These are phyloP conservation scores for Lophiostoma macrostomum DNA, from an alignment of 495 filamentous ascomycete species.

Conservation along the genomic window DNA sequence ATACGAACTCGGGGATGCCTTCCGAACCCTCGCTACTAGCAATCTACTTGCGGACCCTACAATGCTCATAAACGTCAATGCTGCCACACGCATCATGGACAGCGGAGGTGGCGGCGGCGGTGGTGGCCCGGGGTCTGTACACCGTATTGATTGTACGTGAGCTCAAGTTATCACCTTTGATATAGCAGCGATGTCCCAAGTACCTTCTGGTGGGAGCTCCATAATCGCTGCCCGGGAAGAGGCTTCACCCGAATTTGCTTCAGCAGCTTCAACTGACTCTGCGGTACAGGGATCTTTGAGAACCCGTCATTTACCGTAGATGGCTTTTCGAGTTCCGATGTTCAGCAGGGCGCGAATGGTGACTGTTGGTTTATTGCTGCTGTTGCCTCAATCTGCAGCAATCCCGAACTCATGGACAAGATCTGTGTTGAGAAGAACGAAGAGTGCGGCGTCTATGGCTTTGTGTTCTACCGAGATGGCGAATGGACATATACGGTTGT, in stretches of 20 bases:
- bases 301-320: slow-evolving; percentile 29
- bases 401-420: slow-evolving; percentile 70
- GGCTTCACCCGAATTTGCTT: too few species aligned
- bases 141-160: slow-evolving; percentile 21
- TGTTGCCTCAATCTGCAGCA: slow-evolving; percentile 76
- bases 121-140: slow-evolving; percentile 20
- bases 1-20: slow-evolving; percentile 4
- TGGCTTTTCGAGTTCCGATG: slow-evolving; percentile 49
- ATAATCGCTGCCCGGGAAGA: too few species aligned
- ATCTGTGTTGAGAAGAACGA: slow-evolving; percentile 81
- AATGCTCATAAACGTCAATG: slow-evolving; percentile 50
- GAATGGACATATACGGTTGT: slow-evolving; percentile 89
- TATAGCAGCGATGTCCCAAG: too few species aligned
- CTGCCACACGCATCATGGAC: slow-evolving; percentile 46
- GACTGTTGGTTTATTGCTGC: slow-evolving; percentile 94
- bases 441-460: slow-evolving; percentile 84
- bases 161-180: not conserved
- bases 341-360: slow-evolving; percentile 72
- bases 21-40: slow-evolving; percentile 19
- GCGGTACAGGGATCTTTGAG: slow-evolving; percentile 36
- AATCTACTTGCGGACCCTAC: slow-evolving; percentile 47
- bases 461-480: slow-evolving; percentile 87
- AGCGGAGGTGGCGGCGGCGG: slow-evolving; percentile 8
- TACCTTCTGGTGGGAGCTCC: too few species aligned
- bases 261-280: too few species aligned